These are phyloP conservation scores for Apiospora sp. DNA, from an alignment of 2,329 filamentous ascomycete genomes.

Conservation along the genomic window DNA sequence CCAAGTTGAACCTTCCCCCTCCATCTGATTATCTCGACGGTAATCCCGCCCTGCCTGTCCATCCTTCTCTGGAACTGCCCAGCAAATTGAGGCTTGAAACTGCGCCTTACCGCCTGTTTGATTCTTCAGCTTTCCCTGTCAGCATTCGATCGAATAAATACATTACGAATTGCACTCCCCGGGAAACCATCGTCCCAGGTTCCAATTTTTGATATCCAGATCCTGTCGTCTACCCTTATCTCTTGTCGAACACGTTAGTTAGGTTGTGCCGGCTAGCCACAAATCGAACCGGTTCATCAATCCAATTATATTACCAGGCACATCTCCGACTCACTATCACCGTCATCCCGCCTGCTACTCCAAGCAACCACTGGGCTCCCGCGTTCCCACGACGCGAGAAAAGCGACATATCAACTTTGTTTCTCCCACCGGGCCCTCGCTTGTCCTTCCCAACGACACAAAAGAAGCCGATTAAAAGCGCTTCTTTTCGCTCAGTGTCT, in stretches of 20 bases:
- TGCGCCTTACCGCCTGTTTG: constrained; percentile 22
- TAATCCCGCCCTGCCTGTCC: constrained; percentile 12
- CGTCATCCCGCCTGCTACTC: constrained; percentile 7
- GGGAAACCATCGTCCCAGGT: constrained; percentile 7
- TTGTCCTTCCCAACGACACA: constrained; percentile 10
- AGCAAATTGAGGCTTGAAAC: constrained; percentile 20
- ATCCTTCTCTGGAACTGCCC: constrained; percentile 13
- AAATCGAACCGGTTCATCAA: not conserved
- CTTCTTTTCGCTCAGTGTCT: not conserved
- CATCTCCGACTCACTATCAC: constrained; percentile 17
- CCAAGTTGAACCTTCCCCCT: constrained; percentile 12
- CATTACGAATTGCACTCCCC: constrained; percentile 2
- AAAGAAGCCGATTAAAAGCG: constrained; percentile 14
- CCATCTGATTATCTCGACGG: constrained; percentile 21
- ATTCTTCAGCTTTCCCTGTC: constrained; percentile 15
- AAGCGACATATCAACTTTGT: not conserved
- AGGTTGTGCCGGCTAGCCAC: constrained; percentile 6
- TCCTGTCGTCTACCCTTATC: constrained; percentile 6
- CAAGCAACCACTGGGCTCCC: not conserved
- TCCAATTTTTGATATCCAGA: constrained; percentile 6
- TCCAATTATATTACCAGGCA: constrained; percentile 21
- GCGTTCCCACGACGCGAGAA: not conserved
- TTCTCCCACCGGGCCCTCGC: not conserved
- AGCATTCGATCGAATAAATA: constrained; percentile 5
- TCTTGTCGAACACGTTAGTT: constrained; percentile 11